Percentiles rank a stretch among this genome's conserved stretches.
Conservation (phyloP, 441 rosid genomes). For the Erodium moschatum region DNA sequence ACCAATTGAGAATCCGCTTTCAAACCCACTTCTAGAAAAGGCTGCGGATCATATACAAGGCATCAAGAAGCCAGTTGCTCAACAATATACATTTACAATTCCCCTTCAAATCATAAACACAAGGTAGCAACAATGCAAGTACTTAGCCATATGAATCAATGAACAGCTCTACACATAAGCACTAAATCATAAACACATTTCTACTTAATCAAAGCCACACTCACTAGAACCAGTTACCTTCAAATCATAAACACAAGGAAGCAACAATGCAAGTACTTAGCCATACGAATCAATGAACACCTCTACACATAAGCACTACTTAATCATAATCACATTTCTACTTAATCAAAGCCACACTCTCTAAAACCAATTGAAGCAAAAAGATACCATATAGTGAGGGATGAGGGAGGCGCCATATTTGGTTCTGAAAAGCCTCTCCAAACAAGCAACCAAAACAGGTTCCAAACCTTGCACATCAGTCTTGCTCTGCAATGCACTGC, state of each 20-base stretch:
- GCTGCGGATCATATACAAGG: constrained; percentile 29
- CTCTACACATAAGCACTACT: not conserved
- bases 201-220: too few species aligned
- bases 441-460: constrained; percentile 45
- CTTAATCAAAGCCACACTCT: not conserved
- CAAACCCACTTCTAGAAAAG: constrained; percentile 64
- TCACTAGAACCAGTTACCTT: too few species aligned
- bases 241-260: not conserved
- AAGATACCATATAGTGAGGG: constrained; percentile 60
- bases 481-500: constrained; percentile 60
- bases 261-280: not conserved
- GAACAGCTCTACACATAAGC: not conserved
- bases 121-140: not conserved
- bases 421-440: constrained; percentile 65
- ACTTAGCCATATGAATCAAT: not conserved
- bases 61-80: not conserved
- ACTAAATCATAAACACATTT: not conserved
- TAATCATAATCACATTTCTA: not conserved
- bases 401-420: constrained; percentile 70
- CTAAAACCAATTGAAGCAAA: not conserved
- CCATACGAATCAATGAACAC: not conserved
- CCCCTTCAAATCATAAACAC: not conserved
- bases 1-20: constrained; percentile 49
- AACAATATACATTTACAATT: not conserved
- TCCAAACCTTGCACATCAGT: constrained; percentile 49